Conservation (phyloP, 257 asterid genomes). For the Solanum dulcamara region DNA sequence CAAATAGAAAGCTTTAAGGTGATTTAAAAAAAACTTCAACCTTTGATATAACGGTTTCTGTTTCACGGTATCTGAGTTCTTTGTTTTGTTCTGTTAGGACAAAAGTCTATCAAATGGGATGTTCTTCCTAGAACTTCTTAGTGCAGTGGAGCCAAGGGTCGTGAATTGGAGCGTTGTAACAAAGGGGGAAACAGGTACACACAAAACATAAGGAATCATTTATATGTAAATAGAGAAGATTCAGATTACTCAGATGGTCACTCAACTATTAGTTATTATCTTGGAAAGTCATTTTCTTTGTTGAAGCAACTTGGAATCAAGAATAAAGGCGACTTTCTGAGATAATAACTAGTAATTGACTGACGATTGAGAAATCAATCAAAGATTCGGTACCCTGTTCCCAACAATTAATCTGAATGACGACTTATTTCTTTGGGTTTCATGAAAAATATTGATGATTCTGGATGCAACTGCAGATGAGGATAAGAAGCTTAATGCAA, state of each 20-base stretch:
- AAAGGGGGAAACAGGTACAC: conserved; percentile 67
- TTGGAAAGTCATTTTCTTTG: neutral
- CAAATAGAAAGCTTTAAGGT: conserved; percentile 93
- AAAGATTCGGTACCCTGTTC: neutral
- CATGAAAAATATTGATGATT: neutral
- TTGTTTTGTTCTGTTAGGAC: conserved; percentile 30
- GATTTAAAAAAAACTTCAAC: neutral
- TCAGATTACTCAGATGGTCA: neutral
- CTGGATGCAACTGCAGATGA: conserved; percentile 24
- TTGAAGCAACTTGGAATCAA: neutral
- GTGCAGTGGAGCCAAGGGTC: conserved; percentile 81
- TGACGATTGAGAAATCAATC: neutral
- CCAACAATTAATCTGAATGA: neutral
- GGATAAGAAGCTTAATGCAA: conserved; percentile 34
- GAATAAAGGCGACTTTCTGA: neutral
- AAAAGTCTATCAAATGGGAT: conserved; percentile 55
- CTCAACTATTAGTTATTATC: neutral
- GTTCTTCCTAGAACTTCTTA: conserved; percentile 76
- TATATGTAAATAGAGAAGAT: neutral
- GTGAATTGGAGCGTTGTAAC: conserved; percentile 92
- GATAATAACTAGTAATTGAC: neutral
- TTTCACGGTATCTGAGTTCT: neutral
- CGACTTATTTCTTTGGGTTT: neutral
- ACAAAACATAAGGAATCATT: neutral
- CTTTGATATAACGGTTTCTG: neutral